A percentile compares a stretch with the other conserved stretches of the same genome.
Evolutionary conservation across 2,329 filamentous ascomycete species (phyloP).

Genomic region (Knufia petricola): DNA sequence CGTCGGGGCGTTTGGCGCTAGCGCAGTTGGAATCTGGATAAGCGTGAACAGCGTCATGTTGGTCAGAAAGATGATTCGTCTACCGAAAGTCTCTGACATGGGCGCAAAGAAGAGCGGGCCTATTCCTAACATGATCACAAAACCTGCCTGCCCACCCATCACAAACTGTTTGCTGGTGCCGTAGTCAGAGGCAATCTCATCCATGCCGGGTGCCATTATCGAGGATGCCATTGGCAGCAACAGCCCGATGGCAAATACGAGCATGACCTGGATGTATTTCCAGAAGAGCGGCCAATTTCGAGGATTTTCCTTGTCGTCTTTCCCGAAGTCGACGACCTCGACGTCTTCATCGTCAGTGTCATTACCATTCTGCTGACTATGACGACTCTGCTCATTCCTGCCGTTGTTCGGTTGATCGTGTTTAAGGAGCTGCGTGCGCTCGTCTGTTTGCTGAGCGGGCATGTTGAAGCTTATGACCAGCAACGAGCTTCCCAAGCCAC

Average conservation of each 20-base stretch:
- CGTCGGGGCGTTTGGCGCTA: conserved; percentile 27
- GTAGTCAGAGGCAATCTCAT: conserved; percentile 40
- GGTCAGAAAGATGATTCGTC: conserved; percentile 28
- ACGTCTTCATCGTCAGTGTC: background rate
- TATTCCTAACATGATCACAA: conserved; percentile 43
- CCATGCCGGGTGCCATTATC: conserved; percentile 45
- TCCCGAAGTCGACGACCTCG: conserved; percentile 25
- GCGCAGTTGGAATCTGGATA: conserved; percentile 30
- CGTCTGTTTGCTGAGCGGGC: background rate
- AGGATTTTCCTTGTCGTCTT: conserved; percentile 35
- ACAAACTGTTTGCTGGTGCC: conserved; percentile 33
- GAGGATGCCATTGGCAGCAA: conserved; percentile 18
- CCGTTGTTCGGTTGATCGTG: background rate
- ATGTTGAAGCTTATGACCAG: no score
- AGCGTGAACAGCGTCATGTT: conserved; percentile 27
- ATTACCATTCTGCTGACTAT: background rate
- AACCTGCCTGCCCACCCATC: conserved; percentile 42
- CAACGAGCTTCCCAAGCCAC: background rate
- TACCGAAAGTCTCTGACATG: conserved; percentile 59
- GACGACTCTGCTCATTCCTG: background rate
- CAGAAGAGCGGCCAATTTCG: conserved; percentile 35
- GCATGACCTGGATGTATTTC: conserved; percentile 39
- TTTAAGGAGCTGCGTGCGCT: background rate
- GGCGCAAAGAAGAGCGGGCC: conserved; percentile 68
- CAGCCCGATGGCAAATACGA: conserved; percentile 40